Percentiles rank a stretch among this genome's conserved stretches.
phyloP scores from a whole-genome alignment of 306 rosid species.

The Medicago truncatula region MtrunA17r5.0-ANR NC_053042.1:41623501-41624000 shows the following conservation, averaged over 20 bases:
- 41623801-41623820: constrained; percentile 60
- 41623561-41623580: constrained; percentile 58
- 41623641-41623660: constrained; percentile 59
- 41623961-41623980: constrained; percentile 55
- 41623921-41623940: constrained; percentile 70
- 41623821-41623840: constrained; percentile 74
- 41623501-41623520: constrained; percentile 58
- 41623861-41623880: constrained; percentile 58
- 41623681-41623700: constrained; percentile 73
- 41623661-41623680: constrained; percentile 67
- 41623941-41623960: constrained; percentile 75
- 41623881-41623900: constrained; percentile 76
- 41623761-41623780: constrained; percentile 52
- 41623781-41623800: constrained; percentile 62
- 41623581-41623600: constrained; percentile 62
- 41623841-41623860: constrained; percentile 71
- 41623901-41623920: constrained; percentile 53
- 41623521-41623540: constrained; percentile 53
- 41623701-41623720: constrained; percentile 56
- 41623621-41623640: constrained; percentile 47
- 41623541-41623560: constrained; percentile 67
- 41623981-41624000: constrained; percentile 62
- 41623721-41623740: constrained; percentile 76
- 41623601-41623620: constrained; percentile 47
- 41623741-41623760: constrained; percentile 74